Evolutionary conservation across 2,329 filamentous ascomycete genomes (phyloP), one percentile per base, ranked within the genome.

Genomic region (Thielaviopsis punctulata): DNA sequence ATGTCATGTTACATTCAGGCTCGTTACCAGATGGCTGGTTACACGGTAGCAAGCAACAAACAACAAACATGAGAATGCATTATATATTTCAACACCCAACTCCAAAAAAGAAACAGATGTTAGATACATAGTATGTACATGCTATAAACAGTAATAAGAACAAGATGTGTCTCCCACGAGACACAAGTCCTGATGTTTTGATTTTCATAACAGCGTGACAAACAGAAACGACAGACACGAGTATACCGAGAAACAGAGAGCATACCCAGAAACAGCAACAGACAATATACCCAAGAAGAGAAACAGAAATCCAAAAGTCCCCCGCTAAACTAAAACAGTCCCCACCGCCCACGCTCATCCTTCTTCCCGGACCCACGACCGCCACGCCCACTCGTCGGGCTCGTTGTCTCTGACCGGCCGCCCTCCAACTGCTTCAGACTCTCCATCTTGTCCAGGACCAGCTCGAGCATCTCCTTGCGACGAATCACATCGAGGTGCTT

Each of bases 391-490:
- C 48, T 53, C 24, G 27, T 22, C 43, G 27, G 21, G n/a, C 27
- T 23, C 25, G 39, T 7, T 24, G 21, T 30, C 1, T 36, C 53
- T n/a, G 43, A 45, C 21, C 56, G 54, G 24, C 52, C 72, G 9
- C 82, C 82, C 61, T 96, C 89, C 8, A 98, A 71, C 61, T 89
- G 83, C 55, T 86, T 75, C 60, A 98, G 68, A 54, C 86, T 84
- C 64, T 96, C 89, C 78, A 98, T 96, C 73, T 98, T 96, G 63
- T 87, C 84, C 25, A 98, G 72, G 4, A 95, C 92, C 52, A 95
- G 72, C 69, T 98, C 90, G 4, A 98, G 75, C 55, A 95, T 73
- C 61, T 95, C 89, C 68, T 98, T 98, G 58, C 89, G 76, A 57
- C 82, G 77, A 58, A 96, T 94, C 22, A 96, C 81, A 60, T 98